Percentiles rank a stretch among this genome's conserved stretches.
phyloP scores from a whole-genome alignment of 2,329 filamentous ascomycete genomes.

The Helotiales sp. region DNA sequence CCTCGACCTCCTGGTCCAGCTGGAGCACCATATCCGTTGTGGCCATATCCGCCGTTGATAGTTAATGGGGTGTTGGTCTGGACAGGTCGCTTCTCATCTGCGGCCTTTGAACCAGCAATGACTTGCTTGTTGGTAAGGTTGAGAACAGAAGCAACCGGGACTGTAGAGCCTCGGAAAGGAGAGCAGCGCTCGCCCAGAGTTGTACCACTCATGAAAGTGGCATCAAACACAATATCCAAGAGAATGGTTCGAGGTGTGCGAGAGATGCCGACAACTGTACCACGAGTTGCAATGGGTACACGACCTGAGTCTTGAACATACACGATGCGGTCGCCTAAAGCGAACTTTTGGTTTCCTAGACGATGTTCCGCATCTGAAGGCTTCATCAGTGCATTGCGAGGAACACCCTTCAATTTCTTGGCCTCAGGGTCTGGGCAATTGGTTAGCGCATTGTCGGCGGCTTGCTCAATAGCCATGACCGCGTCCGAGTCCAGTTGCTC shows the following conservation, averaged over 20 bases:
- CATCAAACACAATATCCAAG: constrained; percentile 91
- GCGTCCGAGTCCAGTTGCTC: constrained; percentile 93
- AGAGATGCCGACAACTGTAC: constrained; percentile 94
- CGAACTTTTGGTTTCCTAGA: constrained; percentile 81
- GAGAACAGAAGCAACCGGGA: constrained; percentile 83
- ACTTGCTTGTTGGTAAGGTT: constrained; percentile 87
- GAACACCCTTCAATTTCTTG: constrained; percentile 79
- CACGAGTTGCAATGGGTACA: constrained; percentile 88
- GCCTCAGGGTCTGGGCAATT: constrained; percentile 59
- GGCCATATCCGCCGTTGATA: constrained; percentile 48
- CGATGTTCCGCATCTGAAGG: constrained; percentile 96
- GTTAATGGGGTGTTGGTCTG: constrained; percentile 57
- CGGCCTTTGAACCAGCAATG: constrained; percentile 67
- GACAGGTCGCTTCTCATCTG: constrained; percentile 57
- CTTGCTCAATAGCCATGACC: constrained; percentile 78
- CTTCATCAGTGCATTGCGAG: constrained; percentile 85
- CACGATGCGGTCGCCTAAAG: constrained; percentile 86
- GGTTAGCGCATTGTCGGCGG: constrained; percentile 67
- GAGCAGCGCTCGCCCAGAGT: constrained; percentile 89
- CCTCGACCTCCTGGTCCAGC: constrained; percentile 58
- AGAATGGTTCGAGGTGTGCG: constrained; percentile 82
- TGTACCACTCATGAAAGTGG: constrained; percentile 95
- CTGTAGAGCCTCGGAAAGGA: constrained; percentile 91
- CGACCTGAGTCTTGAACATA: constrained; percentile 93
- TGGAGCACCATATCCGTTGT: constrained; percentile 55